Conservation (phyloP, 371 early-diverging fungal species). For the Haplosporangium sp. region DNA sequence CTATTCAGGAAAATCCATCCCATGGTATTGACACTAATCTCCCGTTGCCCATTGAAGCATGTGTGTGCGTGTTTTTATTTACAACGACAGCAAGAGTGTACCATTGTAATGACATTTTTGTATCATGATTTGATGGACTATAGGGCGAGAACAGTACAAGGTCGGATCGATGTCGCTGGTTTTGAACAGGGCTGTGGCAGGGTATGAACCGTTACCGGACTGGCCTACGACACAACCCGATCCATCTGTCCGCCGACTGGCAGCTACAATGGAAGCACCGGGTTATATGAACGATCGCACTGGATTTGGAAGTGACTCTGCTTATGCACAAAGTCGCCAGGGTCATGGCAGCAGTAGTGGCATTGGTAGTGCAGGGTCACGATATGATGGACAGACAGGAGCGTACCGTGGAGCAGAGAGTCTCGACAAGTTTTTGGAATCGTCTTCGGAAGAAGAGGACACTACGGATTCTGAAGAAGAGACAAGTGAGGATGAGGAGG, state of each 20-base stretch:
- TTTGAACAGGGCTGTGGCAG: slow-evolving; percentile 74
- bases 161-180: slow-evolving; percentile 87
- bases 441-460: slow-evolving; percentile 45
- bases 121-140: neutral
- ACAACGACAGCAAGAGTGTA: neutral
- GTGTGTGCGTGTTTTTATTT: too few relatives aligned
- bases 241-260: slow-evolving; percentile 68
- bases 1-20: slow-evolving; percentile 59
- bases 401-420: slow-evolving; percentile 34
- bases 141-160: slow-evolving; percentile 73
- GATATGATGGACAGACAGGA: slow-evolving; percentile 36
- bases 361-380: slow-evolving; percentile 12
- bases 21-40: slow-evolving; percentile 20
- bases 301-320: slow-evolving; percentile 67
- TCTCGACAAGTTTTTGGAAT: slow-evolving; percentile 49
- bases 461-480: slow-evolving; percentile 45
- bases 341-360: slow-evolving; percentile 32
- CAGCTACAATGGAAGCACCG: slow-evolving; percentile 62
- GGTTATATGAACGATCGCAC: slow-evolving; percentile 58
- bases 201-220: slow-evolving; percentile 85
- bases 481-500: slow-evolving; percentile 28
- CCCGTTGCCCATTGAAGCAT: too few relatives aligned
- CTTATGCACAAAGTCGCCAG: slow-evolving; percentile 47
- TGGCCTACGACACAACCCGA: slow-evolving; percentile 84
- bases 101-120: neutral